These are phyloP conservation scores for Teunomyces gatunensis DNA, from an alignment of 805 yeast genomes.

Conservation along the genomic window DNA sequence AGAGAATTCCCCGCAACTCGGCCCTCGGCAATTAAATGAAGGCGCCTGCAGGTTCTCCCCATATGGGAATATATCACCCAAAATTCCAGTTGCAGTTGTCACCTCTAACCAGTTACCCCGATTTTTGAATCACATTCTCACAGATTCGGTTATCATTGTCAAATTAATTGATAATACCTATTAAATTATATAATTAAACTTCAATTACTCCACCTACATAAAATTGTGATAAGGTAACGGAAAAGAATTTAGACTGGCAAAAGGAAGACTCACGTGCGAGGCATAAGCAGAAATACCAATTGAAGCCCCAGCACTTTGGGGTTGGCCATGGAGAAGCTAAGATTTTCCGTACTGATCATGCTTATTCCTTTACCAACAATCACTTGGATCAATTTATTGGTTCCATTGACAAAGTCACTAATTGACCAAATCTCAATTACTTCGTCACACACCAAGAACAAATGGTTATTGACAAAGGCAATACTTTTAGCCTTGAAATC, in stretches of 20 bases:
- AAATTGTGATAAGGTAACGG: not conserved
- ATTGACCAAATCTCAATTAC: constrained; percentile 68
- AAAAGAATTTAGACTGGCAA: not conserved
- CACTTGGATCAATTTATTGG: constrained; percentile 59
- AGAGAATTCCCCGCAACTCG: constrained; percentile 3
- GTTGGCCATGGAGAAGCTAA: constrained; percentile 53
- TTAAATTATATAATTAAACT: not conserved
- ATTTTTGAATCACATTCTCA: not conserved
- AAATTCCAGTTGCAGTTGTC: not conserved
- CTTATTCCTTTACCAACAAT: constrained; percentile 66
- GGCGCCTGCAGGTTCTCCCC: not conserved
- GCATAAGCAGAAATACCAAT: constrained; percentile 44
- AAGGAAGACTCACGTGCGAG: not conserved
- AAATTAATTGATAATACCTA: not conserved
- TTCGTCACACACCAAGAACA: constrained; percentile 56
- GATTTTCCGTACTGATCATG: constrained; percentile 20
- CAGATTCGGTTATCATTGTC: not conserved
- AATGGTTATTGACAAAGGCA: constrained; percentile 32
- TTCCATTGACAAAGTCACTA: constrained; percentile 41
- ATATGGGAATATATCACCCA: not conserved
- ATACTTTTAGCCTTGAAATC: constrained; percentile 37
- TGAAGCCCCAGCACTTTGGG: constrained; percentile 64
- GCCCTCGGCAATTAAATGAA: not conserved
- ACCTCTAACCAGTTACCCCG: not conserved
- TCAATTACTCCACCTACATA: not conserved